Evolutionary conservation across 768 basidiomycete genomes (phyloP), one percentile per base, ranked within the genome.

Genomic region (Serendipita sp.): DNA sequence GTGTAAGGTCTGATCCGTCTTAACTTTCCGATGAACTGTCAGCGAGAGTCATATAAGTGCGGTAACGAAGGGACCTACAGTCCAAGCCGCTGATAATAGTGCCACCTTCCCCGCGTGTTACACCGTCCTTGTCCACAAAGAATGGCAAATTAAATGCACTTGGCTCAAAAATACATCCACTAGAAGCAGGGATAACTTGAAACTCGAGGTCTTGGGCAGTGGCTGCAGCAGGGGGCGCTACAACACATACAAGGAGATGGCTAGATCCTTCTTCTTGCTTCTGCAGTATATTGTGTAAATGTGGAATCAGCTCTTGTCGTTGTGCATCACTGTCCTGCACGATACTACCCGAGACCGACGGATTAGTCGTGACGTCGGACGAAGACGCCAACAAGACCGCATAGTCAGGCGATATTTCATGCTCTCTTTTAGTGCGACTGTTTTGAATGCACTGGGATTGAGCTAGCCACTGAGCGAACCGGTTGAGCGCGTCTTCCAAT

Each of bases 221-320:
- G 8, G 74, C 32, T 15, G 64, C 15, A 10, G 56, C 37, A 5
- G 34, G 18, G 35, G 74, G 73, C 0, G 80, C 77, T 2, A 78
- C 73, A 1, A 82, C 74, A 60, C 81, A 83, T 2, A 86, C 72
- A 3, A 86, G 70, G 0, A 86, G 70, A 68, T 83, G 83, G 38
- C 75, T 78, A 28, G 74, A 66, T 30, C 56, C 56, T 35, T 32
- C n/a, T n/a, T 32, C 35, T 38, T 37, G 28, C 16, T 32, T 37
- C 35, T 60, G 18, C 18, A 60, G 18, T 4, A 38, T 8, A 10
- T 34, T 10, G 28, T 34, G 32, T 28, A 60, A n/a, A 24, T 34
- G 48, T n/a, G 18, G 16, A 8, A 53, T 18, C n/a, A 32, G 32
- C 32, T 53, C 48, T 34, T n/a, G 48, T 34, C 32, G 18, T 24